Conservation (phyloP, 768 basidiomycete species). For the Phaeolepiota aurea region DNA sequence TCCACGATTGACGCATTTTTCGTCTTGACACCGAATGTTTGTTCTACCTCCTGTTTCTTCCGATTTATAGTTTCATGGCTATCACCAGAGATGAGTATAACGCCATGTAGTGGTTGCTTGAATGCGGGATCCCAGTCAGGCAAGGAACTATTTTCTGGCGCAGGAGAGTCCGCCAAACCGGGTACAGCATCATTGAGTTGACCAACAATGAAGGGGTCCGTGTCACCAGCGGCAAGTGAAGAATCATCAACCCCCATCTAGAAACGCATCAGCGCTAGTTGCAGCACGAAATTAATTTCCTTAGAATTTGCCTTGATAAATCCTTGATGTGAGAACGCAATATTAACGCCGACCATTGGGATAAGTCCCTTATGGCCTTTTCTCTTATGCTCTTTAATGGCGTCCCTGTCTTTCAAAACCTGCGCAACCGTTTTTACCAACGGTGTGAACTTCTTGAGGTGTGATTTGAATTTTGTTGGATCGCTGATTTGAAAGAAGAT, state of each 20-base stretch:
- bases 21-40: constrained; percentile 23
- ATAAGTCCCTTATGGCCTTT: constrained; percentile 22
- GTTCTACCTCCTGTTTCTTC: constrained; percentile 22
- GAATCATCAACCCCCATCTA: constrained; percentile 34
- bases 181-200: constrained; percentile 28
- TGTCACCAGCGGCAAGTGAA: constrained; percentile 20
- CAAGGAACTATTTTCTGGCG: constrained; percentile 12
- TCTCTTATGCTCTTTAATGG: constrained; percentile 30
- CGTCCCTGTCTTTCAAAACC: constrained; percentile 30
- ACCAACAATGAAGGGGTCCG: constrained; percentile 27
- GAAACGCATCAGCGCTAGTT: neutral
- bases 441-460: constrained; percentile 31
- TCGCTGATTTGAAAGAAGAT: constrained; percentile 46
- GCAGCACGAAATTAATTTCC: neutral
- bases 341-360: constrained; percentile 37
- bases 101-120: constrained; percentile 35
- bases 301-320: constrained; percentile 23
- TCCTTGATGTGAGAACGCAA: constrained; percentile 44
- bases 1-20: constrained; percentile 25
- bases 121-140: constrained; percentile 45
- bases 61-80: constrained; percentile 26
- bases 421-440: constrained; percentile 38
- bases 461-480: constrained; percentile 30
- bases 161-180: constrained; percentile 28
- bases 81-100: constrained; percentile 43